A percentile compares a stretch with the other conserved stretches of the same genome.
Conservation (phyloP, 768 basidiomycete genomes). For the Lyophyllum atratum region DNA sequence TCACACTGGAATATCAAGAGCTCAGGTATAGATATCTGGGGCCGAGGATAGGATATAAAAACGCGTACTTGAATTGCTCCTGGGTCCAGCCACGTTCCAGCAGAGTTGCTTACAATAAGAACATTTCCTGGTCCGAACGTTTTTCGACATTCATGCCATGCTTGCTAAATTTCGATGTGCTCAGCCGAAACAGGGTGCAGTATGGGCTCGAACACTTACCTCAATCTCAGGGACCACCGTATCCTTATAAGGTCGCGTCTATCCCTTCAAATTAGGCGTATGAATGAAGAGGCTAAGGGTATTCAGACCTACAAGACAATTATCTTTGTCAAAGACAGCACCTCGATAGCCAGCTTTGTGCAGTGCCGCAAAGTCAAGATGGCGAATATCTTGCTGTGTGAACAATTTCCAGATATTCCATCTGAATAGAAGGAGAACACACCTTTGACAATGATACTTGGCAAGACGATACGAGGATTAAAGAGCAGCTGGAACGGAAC, state of each 20-base stretch:
- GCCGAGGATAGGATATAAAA: neutral
- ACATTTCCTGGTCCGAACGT: conserved; percentile 80
- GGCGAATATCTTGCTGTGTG: conserved; percentile 78
- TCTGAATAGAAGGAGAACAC: conserved; percentile 6
- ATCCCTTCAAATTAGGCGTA: neutral
- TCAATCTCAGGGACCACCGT: conserved; percentile 72
- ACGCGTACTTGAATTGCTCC: conserved; percentile 76
- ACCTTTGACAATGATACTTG: conserved; percentile 71
- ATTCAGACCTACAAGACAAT: conserved; percentile 75
- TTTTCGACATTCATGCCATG: conserved; percentile 73
- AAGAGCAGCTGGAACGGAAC: conserved; percentile 71
- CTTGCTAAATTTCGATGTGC: conserved; percentile 43
- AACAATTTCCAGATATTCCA: conserved; percentile 16
- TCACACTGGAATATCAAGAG: conserved; percentile 61
- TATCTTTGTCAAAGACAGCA: conserved; percentile 97
- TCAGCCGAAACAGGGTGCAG: neutral
- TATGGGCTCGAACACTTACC: conserved; percentile 39
- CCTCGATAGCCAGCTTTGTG: conserved; percentile 79
- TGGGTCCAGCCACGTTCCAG: conserved; percentile 77
- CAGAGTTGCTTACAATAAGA: conserved; percentile 93
- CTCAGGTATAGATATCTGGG: neutral
- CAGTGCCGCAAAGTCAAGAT: conserved; percentile 76
- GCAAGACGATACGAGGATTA: conserved; percentile 67
- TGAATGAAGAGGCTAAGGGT: neutral
- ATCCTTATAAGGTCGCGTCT: conserved; percentile 86